Evolutionary conservation across 176 grass and related monocot species (phyloP), one percentile per base, ranked within the genome.

Genomic region (Ananas comosus): DNA sequence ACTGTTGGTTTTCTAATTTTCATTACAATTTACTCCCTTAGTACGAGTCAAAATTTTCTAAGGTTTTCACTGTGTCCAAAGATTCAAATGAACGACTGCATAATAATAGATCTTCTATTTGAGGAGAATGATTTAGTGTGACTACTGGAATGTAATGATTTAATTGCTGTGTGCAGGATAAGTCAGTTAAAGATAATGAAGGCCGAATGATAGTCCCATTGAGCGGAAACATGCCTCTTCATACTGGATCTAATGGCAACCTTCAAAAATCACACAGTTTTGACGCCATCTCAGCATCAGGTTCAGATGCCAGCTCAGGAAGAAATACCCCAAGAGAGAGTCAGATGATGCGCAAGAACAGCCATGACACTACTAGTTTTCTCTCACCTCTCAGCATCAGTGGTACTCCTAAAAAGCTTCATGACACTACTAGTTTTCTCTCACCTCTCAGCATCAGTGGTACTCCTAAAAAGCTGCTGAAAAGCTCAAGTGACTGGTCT

Each of bases 401-500:
- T 11, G 78, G 52, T 4, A 50, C 81, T n/a, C 70, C 53, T 13
- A 80, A 81, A 59, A 93, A 88, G 71, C 64, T 79, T 23, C 22
- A 23, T 23, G 22, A 23, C 22, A 23, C 22, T 23, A 23, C 22
- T 23, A 23, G 22, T 23, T 23, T 23, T 23, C 63, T 77, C 11
- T 92, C 86, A 1, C 84, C 85, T 29, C 82, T 91, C 72, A 80
- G 78, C 18, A 83, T 80, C 64, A 83, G 72, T 11, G 78, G 52
- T 4, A 50, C 81, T n/a, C 70, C 53, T 13, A 80, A 81, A 59
- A 93, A 88, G 71, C 64, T 79, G 13, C 56, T 83, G 52, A 82
- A 70, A 10, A 92, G 93, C 78, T 99, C 94, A 0, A 90, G 84
- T 73, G 90, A 91, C 70, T 99, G 87, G 87, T 99, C 94, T 0